A percentile compares a stretch with the other conserved stretches of the same genome.
Evolutionary conservation across 1,284 basidiomycete genomes (phyloP).

Genomic region (Sporisorium graminicola): DNA sequence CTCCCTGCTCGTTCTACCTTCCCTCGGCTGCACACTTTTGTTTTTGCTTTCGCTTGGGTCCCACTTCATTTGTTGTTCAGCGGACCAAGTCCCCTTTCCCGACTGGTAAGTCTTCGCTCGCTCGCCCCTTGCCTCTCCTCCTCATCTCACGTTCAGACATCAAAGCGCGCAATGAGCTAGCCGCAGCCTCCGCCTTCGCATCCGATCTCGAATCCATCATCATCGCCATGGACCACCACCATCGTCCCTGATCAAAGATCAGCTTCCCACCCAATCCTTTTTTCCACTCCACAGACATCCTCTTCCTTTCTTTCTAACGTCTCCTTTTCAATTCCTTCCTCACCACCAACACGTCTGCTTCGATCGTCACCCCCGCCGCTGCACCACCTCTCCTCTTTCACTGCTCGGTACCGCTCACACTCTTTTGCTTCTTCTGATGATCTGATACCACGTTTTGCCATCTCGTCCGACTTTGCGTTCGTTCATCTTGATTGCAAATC

Average conservation of each 20-base stretch:
- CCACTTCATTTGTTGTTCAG: constrained; percentile 22
- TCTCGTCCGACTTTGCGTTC: neutral
- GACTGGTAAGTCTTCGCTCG: constrained; percentile 7
- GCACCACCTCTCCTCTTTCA: neutral
- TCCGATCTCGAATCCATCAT: neutral
- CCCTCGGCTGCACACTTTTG: neutral
- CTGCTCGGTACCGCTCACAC: constrained; percentile 13
- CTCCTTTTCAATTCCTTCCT: neutral
- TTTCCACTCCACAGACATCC: neutral
- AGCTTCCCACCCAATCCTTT: neutral
- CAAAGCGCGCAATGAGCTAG: constrained; percentile 4
- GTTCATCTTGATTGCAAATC: neutral
- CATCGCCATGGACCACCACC: constrained; percentile 8
- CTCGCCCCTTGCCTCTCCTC: neutral
- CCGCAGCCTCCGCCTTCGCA: neutral
- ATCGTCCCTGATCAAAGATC: neutral
- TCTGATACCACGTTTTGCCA: neutral
- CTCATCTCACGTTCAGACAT: neutral
- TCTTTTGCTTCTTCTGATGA: constrained; percentile 14
- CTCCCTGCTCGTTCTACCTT: constrained; percentile 2
- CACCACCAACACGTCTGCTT: constrained; percentile 1
- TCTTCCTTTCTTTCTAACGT: neutral
- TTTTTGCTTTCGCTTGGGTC: constrained; percentile 7
- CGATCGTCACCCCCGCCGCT: neutral
- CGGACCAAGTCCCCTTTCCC: constrained; percentile 1